Evolutionary conservation across 2,329 filamentous ascomycete species (phyloP).

Genomic region (Neoarthrinium moseri): DNA sequence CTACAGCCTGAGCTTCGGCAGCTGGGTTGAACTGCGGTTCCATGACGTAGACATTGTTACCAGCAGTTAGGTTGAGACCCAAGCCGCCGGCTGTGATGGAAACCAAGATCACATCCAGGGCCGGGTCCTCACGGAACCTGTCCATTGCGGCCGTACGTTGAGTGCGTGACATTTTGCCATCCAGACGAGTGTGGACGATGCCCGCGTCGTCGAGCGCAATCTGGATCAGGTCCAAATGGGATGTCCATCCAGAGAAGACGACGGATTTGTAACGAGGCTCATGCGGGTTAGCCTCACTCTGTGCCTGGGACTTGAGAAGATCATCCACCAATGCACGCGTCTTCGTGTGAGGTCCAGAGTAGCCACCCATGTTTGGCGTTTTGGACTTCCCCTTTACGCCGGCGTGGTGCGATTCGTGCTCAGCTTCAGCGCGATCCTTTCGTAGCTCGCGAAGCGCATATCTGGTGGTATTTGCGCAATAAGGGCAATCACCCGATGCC

Average conservation of each 20-base stretch:
- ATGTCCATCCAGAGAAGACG: slow-evolving; percentile 95
- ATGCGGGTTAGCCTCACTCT: slow-evolving; percentile 58
- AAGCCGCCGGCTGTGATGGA: slow-evolving; percentile 91
- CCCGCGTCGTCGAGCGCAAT: slow-evolving; percentile 68
- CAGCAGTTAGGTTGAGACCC: slow-evolving; percentile 85
- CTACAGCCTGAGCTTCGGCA: slow-evolving; percentile 89
- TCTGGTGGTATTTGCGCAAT: slow-evolving; percentile 65
- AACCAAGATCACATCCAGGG: slow-evolving; percentile 78
- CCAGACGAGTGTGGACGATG: slow-evolving; percentile 77
- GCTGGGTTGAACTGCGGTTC: slow-evolving; percentile 97
- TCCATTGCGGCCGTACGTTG: slow-evolving; percentile 76
- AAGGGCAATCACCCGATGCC: slow-evolving; percentile 57
- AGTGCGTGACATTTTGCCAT: slow-evolving; percentile 80
- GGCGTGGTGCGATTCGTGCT: slow-evolving; percentile 54
- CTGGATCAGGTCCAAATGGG: slow-evolving; percentile 89
- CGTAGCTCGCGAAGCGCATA: slow-evolving; percentile 68
- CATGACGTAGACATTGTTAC: slow-evolving; percentile 91
- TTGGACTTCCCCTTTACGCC: slow-evolving; percentile 38
- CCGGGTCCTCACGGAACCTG: slow-evolving; percentile 69
- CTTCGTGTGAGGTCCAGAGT: slow-evolving; percentile 88
- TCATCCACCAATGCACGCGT: slow-evolving; percentile 79
- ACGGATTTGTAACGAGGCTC: slow-evolving; percentile 87
- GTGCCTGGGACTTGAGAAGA: slow-evolving; percentile 62
- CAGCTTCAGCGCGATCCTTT: slow-evolving; percentile 55
- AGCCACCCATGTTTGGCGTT: slow-evolving; percentile 64